A percentile compares a stretch with the other conserved stretches of the same genome.
Evolutionary conservation across 2,329 filamentous ascomycete species (phyloP).

Genomic region (Elsinoe batatas): DNA sequence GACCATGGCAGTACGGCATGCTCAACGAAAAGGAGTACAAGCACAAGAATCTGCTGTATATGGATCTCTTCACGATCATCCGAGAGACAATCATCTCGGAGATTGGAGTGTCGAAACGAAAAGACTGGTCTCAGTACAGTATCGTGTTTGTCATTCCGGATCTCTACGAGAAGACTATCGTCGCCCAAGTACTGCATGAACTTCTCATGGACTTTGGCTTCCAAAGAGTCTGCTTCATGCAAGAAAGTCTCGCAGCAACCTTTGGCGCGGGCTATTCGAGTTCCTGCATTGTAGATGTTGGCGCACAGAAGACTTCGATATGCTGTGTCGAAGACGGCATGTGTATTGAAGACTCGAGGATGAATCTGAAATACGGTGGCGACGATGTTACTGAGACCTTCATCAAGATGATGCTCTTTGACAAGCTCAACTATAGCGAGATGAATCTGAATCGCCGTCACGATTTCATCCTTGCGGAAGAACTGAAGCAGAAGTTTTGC

Average conservation of each 20-base stretch:
- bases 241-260: conserved; percentile 88
- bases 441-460: conserved; percentile 86
- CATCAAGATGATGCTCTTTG: conserved; percentile 94
- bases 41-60: conserved; percentile 67
- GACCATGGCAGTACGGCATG: conserved; percentile 79
- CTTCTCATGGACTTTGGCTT: conserved; percentile 87
- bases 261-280: conserved; percentile 93
- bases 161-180: conserved; percentile 88
- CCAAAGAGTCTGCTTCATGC: conserved; percentile 80
- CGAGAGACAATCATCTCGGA: conserved; percentile 82
- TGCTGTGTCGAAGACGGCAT: conserved; percentile 96
- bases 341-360: conserved; percentile 83
- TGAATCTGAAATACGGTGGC: conserved; percentile 92
- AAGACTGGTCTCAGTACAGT: conserved; percentile 80
- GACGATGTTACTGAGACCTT: conserved; percentile 90
- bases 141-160: conserved; percentile 97
- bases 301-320: conserved; percentile 93
- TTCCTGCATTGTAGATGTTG: conserved; percentile 90
- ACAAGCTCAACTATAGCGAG: conserved; percentile 89
- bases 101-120: conserved; percentile 64
- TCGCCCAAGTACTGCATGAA: conserved; percentile 73
- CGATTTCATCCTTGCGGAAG: conserved; percentile 87
- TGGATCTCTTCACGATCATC: conserved; percentile 79
- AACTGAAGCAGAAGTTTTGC: conserved; percentile 87
- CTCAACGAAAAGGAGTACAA: conserved; percentile 85